Percentiles rank a stretch among this genome's conserved stretches.
These are phyloP conservation scores for Leccinum obscurum DNA, from an alignment of 768 basidiomycete genomes.

Conservation along the genomic window DNA sequence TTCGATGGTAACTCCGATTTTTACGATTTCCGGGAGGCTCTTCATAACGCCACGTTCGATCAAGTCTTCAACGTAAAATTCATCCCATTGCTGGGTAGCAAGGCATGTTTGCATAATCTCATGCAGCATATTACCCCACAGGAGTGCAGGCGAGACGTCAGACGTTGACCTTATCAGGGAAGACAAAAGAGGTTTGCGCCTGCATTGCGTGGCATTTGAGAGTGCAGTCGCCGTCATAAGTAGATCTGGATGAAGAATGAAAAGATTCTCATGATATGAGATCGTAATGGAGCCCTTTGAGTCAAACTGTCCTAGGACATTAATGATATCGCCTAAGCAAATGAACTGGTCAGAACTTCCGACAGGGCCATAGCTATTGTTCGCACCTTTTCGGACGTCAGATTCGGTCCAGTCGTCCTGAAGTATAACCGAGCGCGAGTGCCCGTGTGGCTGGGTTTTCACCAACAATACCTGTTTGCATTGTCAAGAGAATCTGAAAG, in stretches of 20 bases:
- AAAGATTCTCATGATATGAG: slow-evolving; percentile 60
- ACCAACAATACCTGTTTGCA: slow-evolving; percentile 50
- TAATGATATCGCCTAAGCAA: slow-evolving; percentile 73
- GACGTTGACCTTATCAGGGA: slow-evolving; percentile 57
- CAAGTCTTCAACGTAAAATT: slow-evolving; percentile 56
- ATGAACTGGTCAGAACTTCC: background rate
- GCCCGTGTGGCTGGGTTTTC: slow-evolving; percentile 39
- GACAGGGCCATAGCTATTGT: background rate
- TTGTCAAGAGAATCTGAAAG: background rate
- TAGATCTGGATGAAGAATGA: slow-evolving; percentile 91
- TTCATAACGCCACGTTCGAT: slow-evolving; percentile 56
- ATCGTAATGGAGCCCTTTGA: slow-evolving; percentile 52
- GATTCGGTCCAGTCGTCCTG: slow-evolving; percentile 77
- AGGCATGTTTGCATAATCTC: slow-evolving; percentile 87
- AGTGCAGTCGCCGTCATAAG: slow-evolving; percentile 90
- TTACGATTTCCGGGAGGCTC: slow-evolving; percentile 61
- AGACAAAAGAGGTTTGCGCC: slow-evolving; percentile 83
- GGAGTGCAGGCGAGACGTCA: slow-evolving; percentile 62
- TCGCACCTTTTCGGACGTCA: slow-evolving; percentile 59
- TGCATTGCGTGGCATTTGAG: slow-evolving; percentile 78
- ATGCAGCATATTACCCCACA: slow-evolving; percentile 95
- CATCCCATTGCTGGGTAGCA: slow-evolving; percentile 58
- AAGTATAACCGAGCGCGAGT: slow-evolving; percentile 54
- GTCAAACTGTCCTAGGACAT: slow-evolving; percentile 59
- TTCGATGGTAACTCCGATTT: slow-evolving; percentile 55